Conservation (phyloP, 2,329 filamentous ascomycete genomes). For the Fusarium lyarnte region DNA sequence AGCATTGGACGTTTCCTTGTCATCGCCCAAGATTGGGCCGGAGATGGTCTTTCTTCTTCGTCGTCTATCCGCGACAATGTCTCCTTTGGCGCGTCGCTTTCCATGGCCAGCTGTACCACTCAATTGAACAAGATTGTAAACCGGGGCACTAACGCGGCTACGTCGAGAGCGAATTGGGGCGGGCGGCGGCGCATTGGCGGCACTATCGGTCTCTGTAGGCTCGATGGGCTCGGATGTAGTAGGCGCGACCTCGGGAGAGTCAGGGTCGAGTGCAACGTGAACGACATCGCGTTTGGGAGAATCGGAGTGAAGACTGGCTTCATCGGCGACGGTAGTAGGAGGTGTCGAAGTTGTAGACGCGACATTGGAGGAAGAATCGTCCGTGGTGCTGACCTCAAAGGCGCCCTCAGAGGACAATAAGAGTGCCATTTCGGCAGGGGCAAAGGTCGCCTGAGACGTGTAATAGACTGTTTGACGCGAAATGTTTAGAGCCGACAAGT, state of each 20-base stretch:
- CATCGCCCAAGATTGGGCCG: constrained; percentile 45
- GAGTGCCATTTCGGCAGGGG: constrained; percentile 45
- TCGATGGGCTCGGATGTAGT: constrained; percentile 18
- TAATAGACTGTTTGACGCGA: constrained; percentile 32
- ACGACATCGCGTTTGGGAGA: constrained; percentile 52
- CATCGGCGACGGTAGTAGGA: constrained; percentile 72
- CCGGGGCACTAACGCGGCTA: constrained; percentile 63
- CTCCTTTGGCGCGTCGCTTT: constrained; percentile 63
- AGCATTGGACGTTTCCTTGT: constrained; percentile 16
- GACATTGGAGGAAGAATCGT: constrained; percentile 59
- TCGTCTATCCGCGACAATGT: constrained; percentile 56
- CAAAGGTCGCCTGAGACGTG: constrained; percentile 6
- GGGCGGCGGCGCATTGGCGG: constrained; percentile 29
- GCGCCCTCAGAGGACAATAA: constrained; percentile 47
- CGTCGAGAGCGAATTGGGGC: constrained; percentile 59
- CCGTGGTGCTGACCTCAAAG: constrained; percentile 40
- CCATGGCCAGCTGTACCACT: constrained; percentile 70
- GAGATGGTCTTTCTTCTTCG: constrained; percentile 59
- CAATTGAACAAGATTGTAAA: constrained; percentile 74
- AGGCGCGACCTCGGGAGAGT: constrained; percentile 42
- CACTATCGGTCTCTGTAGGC: constrained; percentile 12
- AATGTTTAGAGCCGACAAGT: constrained; percentile 19
- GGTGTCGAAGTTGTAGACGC: constrained; percentile 71
- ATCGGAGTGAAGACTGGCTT: constrained; percentile 64
- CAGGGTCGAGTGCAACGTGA: constrained; percentile 44